A percentile compares a stretch with the other conserved stretches of the same genome.
Conservation (phyloP, 345 rosid species). For the Murraya paniculata region DNA sequence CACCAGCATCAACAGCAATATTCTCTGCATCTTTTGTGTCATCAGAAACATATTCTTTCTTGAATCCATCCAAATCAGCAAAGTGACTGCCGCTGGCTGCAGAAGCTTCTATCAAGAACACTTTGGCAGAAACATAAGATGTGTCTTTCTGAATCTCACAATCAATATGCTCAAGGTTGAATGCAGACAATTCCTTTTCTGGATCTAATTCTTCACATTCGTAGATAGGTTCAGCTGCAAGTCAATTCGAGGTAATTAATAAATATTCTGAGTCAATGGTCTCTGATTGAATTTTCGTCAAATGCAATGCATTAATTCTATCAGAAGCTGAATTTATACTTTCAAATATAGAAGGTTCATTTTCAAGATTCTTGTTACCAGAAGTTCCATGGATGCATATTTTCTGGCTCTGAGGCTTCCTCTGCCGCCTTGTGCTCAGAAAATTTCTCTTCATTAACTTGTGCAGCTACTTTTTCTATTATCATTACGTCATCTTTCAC, state of each 20-base stretch:
- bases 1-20: not conserved
- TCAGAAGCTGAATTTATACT: not conserved
- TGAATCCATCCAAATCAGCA: not conserved
- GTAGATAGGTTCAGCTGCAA: not conserved
- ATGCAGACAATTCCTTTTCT: not conserved
- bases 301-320: constrained; percentile 8
- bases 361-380: not conserved
- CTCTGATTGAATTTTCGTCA: not conserved
- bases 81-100: not conserved
- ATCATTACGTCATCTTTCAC: constrained; percentile 2
- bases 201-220: not conserved
- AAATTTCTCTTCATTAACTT: constrained; percentile 5
- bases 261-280: not conserved
- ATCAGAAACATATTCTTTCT: not conserved
- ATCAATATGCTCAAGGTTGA: not conserved
- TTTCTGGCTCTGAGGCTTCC: constrained; percentile 6
- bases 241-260: not conserved
- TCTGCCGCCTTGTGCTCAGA: not conserved
- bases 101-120: constrained; percentile 2
- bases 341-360: not conserved
- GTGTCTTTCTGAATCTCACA: too few relatives aligned
- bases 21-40: not conserved
- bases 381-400: not conserved
- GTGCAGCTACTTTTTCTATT: not conserved
- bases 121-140: not conserved